Base-by-base conservation (phyloP, 345 rosid species). In the Diplotaxis tenuifolia region DNA sequence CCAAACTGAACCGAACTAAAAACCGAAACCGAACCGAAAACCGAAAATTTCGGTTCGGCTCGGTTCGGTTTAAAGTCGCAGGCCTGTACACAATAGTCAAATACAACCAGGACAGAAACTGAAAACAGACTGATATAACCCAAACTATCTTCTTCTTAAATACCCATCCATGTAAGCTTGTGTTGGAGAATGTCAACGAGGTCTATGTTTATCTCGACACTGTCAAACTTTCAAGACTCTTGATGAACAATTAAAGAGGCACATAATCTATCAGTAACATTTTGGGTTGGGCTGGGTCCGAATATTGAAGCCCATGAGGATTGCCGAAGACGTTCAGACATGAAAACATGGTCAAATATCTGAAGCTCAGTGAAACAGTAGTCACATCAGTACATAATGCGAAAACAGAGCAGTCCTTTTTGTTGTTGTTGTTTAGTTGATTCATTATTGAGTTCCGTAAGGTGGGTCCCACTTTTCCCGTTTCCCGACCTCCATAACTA, bases 231-330 rank as follows among this genome's bases (percentile, higher is more conserved):
- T n/a, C n/a, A n/a, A n/a, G n/a, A 77, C 67, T 81, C 86, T 72
- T 87, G 90, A 68, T 85, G 74, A 67, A 89, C 86, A 10, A 93
- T n/a, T n/a, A n/a, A n/a, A n/a, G n/a, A n/a, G n/a, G n/a, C n/a
- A n/a, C n/a, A n/a, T n/a, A n/a, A n/a, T n/a, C n/a, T n/a, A n/a
- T n/a, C n/a, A n/a, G n/a, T n/a, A n/a, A n/a, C n/a, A n/a, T n/a
- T n/a, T n/a, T n/a, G n/a, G n/a, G n/a, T n/a, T 69, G 79, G 75
- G 70, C 75, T 68, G 45, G 40, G 2, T 20, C 49, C 5, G 6
- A 52, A 9, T 12, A 15, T 2, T 8, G 19, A 50, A 61, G 68
- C 73, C 68, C 73, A 60, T 58, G 9, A 49, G 49, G 61, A 61
- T 19, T n/a, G 12, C 52, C 14, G 9, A 61, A 72, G 42, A 8